Evolutionary conservation across 805 yeast species (phyloP), one percentile per base, ranked within the genome.

Genomic region (Starmerella bombi): DNA sequence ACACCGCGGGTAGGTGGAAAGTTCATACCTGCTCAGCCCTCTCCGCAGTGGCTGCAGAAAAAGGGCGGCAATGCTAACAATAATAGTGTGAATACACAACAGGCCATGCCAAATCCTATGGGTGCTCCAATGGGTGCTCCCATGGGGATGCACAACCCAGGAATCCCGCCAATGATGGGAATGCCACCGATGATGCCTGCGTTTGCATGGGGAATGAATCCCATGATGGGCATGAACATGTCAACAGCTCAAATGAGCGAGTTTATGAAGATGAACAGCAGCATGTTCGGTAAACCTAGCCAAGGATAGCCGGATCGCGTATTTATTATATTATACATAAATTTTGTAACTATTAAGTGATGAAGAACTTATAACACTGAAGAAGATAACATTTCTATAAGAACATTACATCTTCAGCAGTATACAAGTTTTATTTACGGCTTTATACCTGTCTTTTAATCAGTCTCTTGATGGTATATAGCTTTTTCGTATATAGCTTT

Each of bases 41-140:
- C 34, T 3, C 36, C 40, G 9, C 36, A 40, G 15, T 45, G 41
- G 46, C 31, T 34, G n/a, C 34, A 42, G 15, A 41, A 46, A 32
- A 21, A 32, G 4, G 33, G 8, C 31, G 18, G n/a, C 25, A 36
- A 19, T 14, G n/a, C 7, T 15, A 36, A 28, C 28, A n/a, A n/a
- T n/a, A n/a, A n/a, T n/a, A n/a, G n/a, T n/a, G n/a, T n/a, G n/a
- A n/a, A n/a, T n/a, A n/a, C n/a, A n/a, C n/a, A n/a, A 14, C 29
- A 7, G 16, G 21, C 22, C 15, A 20, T 14, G 12, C 31, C 37
- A 9, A 27, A 4, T 17, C 5, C 16, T 12, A 20, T 19, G 33
- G 15, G 20, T n/a, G 19, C 25, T 3, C 20, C 4, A 14, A 15
- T 34, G 34, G 14, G 5, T 25, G 25, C 37, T 5, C 4, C 20